These are phyloP conservation scores for Rhodotorula graminis DNA, from an alignment of 768 basidiomycete genomes.

Conservation along the genomic window DNA sequence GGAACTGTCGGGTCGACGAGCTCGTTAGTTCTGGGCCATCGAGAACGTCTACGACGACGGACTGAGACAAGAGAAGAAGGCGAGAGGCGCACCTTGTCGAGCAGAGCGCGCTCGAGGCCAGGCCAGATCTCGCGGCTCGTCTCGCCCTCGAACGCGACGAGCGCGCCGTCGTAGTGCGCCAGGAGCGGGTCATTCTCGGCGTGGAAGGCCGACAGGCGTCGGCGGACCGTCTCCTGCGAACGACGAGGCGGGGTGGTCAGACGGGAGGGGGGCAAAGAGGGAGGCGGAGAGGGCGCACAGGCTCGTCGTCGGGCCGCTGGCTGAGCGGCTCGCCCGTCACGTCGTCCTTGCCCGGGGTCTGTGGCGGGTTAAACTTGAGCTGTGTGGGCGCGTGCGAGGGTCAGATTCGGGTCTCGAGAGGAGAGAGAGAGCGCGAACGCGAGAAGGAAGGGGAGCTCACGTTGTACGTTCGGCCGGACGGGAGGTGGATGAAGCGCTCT, in stretches of 20 bases:
- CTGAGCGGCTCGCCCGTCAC: slow-evolving; percentile 78
- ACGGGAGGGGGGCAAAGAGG: not conserved
- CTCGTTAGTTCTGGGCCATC: no score
- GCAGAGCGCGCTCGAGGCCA: slow-evolving; percentile 61
- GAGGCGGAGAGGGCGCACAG: slow-evolving; percentile 53
- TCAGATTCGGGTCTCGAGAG: not conserved
- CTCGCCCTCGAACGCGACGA: slow-evolving; percentile 62
- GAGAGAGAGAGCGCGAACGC: no score
- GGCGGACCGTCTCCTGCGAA: slow-evolving; percentile 67
- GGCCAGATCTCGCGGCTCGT: slow-evolving; percentile 92
- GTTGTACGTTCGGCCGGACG: slow-evolving; percentile 87
- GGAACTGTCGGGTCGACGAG: not conserved
- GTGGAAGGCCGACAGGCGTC: slow-evolving; percentile 71
- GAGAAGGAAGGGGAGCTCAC: slow-evolving; percentile 44
- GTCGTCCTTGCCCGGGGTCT: slow-evolving; percentile 73
- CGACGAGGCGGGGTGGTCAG: slow-evolving; percentile 4
- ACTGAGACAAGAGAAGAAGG: not conserved
- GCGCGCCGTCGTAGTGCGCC: slow-evolving; percentile 56
- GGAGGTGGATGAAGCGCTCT: slow-evolving; percentile 82
- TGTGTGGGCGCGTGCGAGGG: not conserved
- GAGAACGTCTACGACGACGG: no score
- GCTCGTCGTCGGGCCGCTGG: slow-evolving; percentile 84
- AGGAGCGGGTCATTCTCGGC: slow-evolving; percentile 75
- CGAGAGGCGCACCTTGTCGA: not conserved
- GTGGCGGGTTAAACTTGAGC: slow-evolving; percentile 72